Percentiles rank a stretch among this genome's conserved stretches.
Evolutionary conservation across 108 stramenopile species (phyloP).

Genomic region (Cyclostephanos invisitatus): DNA sequence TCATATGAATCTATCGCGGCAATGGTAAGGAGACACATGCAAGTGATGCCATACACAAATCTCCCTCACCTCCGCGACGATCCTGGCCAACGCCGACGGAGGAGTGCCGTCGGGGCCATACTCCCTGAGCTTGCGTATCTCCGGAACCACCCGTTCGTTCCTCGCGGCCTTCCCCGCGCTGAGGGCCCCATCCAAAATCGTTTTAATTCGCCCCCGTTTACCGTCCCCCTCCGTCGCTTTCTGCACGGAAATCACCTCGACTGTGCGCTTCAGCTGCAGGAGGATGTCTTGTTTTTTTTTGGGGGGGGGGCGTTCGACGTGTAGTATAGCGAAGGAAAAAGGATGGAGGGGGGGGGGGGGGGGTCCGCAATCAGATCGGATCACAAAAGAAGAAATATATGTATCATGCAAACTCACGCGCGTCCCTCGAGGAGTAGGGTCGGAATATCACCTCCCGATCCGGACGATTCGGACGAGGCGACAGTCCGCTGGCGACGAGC

Average conservation of each 20-base stretch:
- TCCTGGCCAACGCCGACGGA: slow-evolving; percentile 29
- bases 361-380: too few relatives aligned
- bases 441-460: slow-evolving; percentile 70
- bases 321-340: neutral
- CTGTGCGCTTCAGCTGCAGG: slow-evolving; percentile 78
- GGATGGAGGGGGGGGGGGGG: neutral
- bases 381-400: too few relatives aligned
- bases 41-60: neutral
- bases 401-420: slow-evolving; percentile 34
- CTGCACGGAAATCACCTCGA: slow-evolving; percentile 43
- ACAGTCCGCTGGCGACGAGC: slow-evolving; percentile 65
- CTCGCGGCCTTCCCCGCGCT: slow-evolving; percentile 74
- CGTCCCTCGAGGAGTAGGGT: slow-evolving; percentile 80
- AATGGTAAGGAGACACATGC: neutral
- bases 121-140: slow-evolving; percentile 47
- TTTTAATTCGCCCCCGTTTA: slow-evolving; percentile 41
- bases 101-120: slow-evolving; percentile 65
- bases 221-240: slow-evolving; percentile 1
- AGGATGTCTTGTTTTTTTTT: slow-evolving; percentile 45
- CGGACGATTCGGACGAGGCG: slow-evolving; percentile 63
- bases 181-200: slow-evolving; percentile 64
- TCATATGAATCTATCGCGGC: neutral
- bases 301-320: neutral
- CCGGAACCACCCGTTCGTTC: slow-evolving; percentile 57
- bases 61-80: slow-evolving; percentile 30